Conservation (phyloP, 192 early-diverging fungal genomes). For the Borealophlyctis nickersoniae region DNA sequence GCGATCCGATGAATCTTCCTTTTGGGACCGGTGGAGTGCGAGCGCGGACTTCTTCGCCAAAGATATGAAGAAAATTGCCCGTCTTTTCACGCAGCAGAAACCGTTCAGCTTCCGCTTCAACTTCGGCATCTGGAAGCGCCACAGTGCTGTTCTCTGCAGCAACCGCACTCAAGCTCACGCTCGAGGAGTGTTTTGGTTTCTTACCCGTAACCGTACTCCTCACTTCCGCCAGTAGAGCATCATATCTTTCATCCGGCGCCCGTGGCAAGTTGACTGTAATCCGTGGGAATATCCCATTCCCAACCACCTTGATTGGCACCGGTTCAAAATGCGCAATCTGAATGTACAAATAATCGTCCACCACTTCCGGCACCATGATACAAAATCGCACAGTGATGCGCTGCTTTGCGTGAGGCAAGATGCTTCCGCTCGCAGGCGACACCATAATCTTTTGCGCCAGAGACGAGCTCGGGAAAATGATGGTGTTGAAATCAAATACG, state of each 20-base stretch:
- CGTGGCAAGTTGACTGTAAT: slow-evolving; percentile 34
- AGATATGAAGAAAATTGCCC: slow-evolving; percentile 23
- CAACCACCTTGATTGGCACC: slow-evolving; percentile 37
- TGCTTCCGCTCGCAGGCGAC: slow-evolving; percentile 39
- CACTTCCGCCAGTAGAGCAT: slow-evolving; percentile 15
- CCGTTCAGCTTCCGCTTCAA: slow-evolving; percentile 42
- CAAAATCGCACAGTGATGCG: slow-evolving; percentile 45
- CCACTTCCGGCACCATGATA: slow-evolving; percentile 38
- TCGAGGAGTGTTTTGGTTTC: slow-evolving; percentile 1
- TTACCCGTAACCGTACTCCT: slow-evolving; percentile 1
- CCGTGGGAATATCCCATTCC: slow-evolving; percentile 41
- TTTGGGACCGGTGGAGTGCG: slow-evolving; percentile 25
- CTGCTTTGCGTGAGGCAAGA: slow-evolving; percentile 38
- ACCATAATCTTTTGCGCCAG: slow-evolving; percentile 41
- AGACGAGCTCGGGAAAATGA: slow-evolving; percentile 26
- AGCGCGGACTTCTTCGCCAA: slow-evolving; percentile 36
- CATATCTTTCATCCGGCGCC: slow-evolving; percentile 29
- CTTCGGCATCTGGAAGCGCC: slow-evolving; percentile 24
- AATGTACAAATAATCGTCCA: slow-evolving; percentile 53
- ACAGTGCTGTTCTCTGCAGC: not conserved
- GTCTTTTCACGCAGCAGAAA: slow-evolving; percentile 41
- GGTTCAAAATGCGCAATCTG: slow-evolving; percentile 55
- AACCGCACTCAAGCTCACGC: not conserved
- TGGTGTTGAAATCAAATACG: slow-evolving; percentile 45
- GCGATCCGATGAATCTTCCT: slow-evolving; percentile 44